Evolutionary conservation across 2,329 filamentous ascomycete species (phyloP).

Genomic region (Epichloe coenophiala): DNA sequence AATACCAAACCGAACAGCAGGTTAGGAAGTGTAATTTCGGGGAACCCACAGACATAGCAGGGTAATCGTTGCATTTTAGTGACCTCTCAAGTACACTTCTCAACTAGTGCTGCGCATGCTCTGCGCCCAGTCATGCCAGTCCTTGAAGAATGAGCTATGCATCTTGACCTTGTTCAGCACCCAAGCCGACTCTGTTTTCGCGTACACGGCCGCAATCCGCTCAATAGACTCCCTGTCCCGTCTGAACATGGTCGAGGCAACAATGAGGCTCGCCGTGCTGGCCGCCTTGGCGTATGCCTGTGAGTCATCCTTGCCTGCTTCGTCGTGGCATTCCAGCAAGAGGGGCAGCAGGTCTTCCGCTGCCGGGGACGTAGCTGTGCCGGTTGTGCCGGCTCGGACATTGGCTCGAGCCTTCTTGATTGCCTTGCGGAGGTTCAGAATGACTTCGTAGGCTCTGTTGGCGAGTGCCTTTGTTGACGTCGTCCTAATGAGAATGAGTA

Average conservation of each 20-base stretch:
- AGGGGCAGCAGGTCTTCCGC: constrained; percentile 38
- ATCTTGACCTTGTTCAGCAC: constrained; percentile 44
- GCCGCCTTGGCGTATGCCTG: constrained; percentile 62
- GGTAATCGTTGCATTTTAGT: background rate
- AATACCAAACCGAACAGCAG: background rate
- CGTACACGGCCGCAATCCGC: constrained; percentile 50
- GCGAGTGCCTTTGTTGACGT: constrained; percentile 64
- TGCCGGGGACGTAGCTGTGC: background rate
- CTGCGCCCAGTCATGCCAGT: constrained; percentile 64
- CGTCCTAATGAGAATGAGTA: constrained; percentile 64
- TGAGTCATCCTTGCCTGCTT: constrained; percentile 49
- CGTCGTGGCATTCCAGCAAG: constrained; percentile 53
- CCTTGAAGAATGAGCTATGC: constrained; percentile 52
- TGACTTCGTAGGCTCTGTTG: constrained; percentile 57
- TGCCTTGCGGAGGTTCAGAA: constrained; percentile 58
- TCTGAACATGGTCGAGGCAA: constrained; percentile 48
- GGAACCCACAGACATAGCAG: background rate
- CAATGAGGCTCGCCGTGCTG: constrained; percentile 56
- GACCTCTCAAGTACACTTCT: background rate
- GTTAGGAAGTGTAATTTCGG: background rate
- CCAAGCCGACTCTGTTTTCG: constrained; percentile 43
- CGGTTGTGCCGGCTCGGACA: constrained; percentile 8
- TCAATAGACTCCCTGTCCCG: constrained; percentile 38
- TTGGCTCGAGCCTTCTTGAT: constrained; percentile 40
- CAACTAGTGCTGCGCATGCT: constrained; percentile 22